phyloP scores from a whole-genome alignment of 164 flowering plant species.

The Kalanchoe fedtschenkoi region DNA sequence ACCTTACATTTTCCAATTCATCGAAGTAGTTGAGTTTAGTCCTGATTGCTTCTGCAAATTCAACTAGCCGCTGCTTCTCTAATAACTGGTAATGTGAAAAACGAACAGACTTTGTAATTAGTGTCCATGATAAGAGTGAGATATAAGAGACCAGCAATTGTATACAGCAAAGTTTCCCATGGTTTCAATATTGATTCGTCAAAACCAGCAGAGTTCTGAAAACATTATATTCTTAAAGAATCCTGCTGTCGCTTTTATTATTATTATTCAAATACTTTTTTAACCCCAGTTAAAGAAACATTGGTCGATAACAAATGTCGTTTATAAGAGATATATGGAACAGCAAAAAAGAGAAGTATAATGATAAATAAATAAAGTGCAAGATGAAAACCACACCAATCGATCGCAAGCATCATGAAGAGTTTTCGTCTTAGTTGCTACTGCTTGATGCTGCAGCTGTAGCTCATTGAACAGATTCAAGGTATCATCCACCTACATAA shows the following conservation, averaged over 20 bases:
- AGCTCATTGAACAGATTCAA: constrained; percentile 74
- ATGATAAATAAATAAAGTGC: constrained; percentile 3
- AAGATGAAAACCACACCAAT: constrained; percentile 35
- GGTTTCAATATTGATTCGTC: too few relatives aligned
- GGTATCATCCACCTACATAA: constrained; percentile 80
- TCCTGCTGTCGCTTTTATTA: too few relatives aligned
- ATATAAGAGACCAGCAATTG: too few relatives aligned
- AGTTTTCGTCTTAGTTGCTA: constrained; percentile 89
- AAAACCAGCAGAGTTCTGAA: too few relatives aligned
- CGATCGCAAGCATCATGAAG: constrained; percentile 98
- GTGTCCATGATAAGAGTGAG: background rate
- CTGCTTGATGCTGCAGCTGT: constrained; percentile 89
- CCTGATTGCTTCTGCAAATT: constrained; percentile 90
- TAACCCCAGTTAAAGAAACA: too few relatives aligned
- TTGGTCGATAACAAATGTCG: too few relatives aligned
- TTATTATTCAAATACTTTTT: too few relatives aligned
- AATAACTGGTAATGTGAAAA: constrained; percentile 33
- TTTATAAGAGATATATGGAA: background rate
- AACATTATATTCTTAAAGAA: too few relatives aligned
- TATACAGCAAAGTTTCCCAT: too few relatives aligned
- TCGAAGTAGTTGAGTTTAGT: constrained; percentile 91
- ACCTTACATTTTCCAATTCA: constrained; percentile 99
- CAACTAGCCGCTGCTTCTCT: constrained; percentile 82
- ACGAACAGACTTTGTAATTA: background rate
- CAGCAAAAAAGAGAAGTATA: background rate